Percentiles rank a stretch among this genome's conserved stretches.
Conservation (phyloP, 352 stramenopile genomes). For the Globisporangium carolinianum region DNA sequence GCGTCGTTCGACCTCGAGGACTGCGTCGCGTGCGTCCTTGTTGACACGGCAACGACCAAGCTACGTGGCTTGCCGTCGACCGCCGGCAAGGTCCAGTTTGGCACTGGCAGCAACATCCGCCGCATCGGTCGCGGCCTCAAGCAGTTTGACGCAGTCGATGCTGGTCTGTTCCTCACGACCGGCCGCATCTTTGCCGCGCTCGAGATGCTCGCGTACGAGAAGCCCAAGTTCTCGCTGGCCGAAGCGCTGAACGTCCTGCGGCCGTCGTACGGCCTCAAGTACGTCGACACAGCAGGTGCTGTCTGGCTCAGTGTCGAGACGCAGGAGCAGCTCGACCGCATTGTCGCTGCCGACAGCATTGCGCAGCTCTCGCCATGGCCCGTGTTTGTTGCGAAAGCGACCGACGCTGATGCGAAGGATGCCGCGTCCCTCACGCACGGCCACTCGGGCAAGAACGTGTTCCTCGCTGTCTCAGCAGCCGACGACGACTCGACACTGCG, state of each 20-base stretch:
- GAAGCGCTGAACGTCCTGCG: slow-evolving; percentile 69
- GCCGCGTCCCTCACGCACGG: slow-evolving; percentile 4
- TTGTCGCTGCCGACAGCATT: slow-evolving; percentile 44
- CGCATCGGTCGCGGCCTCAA: slow-evolving; percentile 51
- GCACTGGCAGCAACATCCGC: slow-evolving; percentile 41
- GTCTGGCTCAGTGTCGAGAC: slow-evolving; percentile 84
- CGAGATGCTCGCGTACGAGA: slow-evolving; percentile 47
- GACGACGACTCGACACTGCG: slow-evolving; percentile 62
- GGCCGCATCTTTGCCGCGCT: slow-evolving; percentile 62
- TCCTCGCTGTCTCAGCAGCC: slow-evolving; percentile 58
- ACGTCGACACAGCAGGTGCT: slow-evolving; percentile 54
- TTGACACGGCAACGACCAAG: slow-evolving; percentile 62
- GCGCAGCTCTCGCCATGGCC: slow-evolving; percentile 67
- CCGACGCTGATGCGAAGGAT: slow-evolving; percentile 15
- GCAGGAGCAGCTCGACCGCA: slow-evolving; percentile 72
- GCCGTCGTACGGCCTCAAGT: slow-evolving; percentile 55
- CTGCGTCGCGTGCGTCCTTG: slow-evolving; percentile 58
- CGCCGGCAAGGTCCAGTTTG: slow-evolving; percentile 54
- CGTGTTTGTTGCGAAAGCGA: slow-evolving; percentile 46
- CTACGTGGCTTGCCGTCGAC: slow-evolving; percentile 53
- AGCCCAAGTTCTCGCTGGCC: slow-evolving; percentile 68
- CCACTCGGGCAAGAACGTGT: slow-evolving; percentile 58
- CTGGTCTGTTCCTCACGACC: slow-evolving; percentile 66
- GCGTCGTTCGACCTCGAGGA: slow-evolving; percentile 50
- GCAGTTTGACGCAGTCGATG: slow-evolving; percentile 60